Evolutionary conservation across 495 filamentous ascomycete genomes (phyloP).

Genomic region (Daldinia childiae): DNA sequence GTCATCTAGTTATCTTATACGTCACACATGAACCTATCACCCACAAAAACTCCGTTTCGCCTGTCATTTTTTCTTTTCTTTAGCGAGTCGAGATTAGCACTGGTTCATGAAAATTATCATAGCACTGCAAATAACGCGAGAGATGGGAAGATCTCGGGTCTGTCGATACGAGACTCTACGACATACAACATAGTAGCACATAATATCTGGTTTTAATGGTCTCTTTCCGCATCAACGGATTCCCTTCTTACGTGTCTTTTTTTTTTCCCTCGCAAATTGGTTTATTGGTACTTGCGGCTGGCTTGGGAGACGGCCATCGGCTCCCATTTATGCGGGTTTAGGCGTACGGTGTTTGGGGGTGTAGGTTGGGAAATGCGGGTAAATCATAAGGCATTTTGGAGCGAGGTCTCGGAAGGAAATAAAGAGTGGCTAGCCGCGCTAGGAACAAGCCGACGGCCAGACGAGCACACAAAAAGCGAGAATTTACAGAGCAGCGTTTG

Average conservation of each 20-base stretch:
- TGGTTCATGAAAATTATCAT: conserved; percentile 19
- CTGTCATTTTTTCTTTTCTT: conserved; percentile 10
- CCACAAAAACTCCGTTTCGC: not conserved
- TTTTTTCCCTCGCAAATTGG: conserved; percentile 9
- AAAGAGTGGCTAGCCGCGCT: conserved; percentile 18
- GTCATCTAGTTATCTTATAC: not conserved
- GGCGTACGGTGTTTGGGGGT: conserved; percentile 29
- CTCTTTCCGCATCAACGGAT: conserved; percentile 25
- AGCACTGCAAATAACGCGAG: conserved; percentile 34
- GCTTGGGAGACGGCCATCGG: conserved; percentile 11
- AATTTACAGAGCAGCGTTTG: conserved; percentile 26
- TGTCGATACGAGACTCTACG: conserved; percentile 20
- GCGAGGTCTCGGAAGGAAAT: conserved; percentile 17
- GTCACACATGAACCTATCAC: not conserved
- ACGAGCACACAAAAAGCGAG: conserved; percentile 32
- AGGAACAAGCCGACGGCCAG: conserved; percentile 27
- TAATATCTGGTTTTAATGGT: conserved; percentile 40
- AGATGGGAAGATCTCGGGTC: conserved; percentile 12
- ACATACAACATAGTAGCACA: conserved; percentile 36
- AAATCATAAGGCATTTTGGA: conserved; percentile 36
- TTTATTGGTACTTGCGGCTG: conserved; percentile 22
- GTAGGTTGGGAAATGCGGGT: conserved; percentile 13
- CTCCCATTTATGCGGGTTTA: conserved; percentile 15
- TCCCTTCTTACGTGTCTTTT: conserved; percentile 39
- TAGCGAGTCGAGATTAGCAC: conserved; percentile 11